These are phyloP conservation scores for Lagerstroemia fauriei DNA, from an alignment of 441 rosid species.

Conservation along the genomic window DNA sequence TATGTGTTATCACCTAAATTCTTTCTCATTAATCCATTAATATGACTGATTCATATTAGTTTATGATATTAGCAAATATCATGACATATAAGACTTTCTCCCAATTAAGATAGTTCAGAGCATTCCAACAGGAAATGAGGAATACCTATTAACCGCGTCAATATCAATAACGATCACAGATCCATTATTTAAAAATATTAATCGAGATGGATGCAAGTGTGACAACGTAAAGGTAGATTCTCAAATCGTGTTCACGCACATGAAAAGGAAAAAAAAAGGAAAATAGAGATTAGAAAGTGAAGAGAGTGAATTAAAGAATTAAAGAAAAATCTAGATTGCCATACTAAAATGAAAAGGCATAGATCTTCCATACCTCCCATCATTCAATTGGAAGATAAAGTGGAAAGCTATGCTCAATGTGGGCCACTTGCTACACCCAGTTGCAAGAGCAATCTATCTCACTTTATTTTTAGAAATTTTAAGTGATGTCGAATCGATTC, in stretches of 20 bases:
- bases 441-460: too few relatives aligned
- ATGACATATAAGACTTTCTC: too few relatives aligned
- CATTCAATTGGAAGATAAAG: constrained; percentile 15
- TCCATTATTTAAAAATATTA: not conserved
- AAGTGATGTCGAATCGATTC: too few relatives aligned
- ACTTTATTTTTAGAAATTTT: too few relatives aligned
- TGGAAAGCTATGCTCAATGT: not conserved
- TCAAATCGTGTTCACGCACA: constrained; percentile 15
- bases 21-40: too few relatives aligned
- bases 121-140: too few relatives aligned
- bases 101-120: too few relatives aligned
- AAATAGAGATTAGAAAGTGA: not conserved
- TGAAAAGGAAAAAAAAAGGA: not conserved
- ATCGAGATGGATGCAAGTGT: not conserved
- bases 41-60: too few relatives aligned
- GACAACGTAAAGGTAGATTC: not conserved
- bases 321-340: not conserved
- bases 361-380: not conserved
- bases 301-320: not conserved
- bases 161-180: too few relatives aligned
- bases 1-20: too few relatives aligned
- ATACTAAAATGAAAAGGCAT: constrained; percentile 8
- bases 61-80: too few relatives aligned
- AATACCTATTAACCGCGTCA: too few relatives aligned
- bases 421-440: not conserved